phyloP scores from a whole-genome alignment of 2,329 filamentous ascomycete genomes.

The Zymoseptoria ardabiliae region DNA sequence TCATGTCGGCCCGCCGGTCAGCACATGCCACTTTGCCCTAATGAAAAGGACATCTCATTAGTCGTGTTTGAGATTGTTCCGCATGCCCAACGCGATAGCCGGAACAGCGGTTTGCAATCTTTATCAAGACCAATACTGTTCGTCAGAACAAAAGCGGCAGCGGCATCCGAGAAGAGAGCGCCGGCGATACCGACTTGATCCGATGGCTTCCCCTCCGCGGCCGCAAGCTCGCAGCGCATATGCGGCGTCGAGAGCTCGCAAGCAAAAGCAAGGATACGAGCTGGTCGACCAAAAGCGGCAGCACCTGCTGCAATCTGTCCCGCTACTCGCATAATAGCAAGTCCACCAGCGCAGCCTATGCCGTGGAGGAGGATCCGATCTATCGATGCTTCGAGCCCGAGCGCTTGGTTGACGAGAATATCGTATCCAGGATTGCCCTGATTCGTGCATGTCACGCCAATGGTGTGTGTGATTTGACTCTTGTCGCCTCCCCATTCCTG shows the following conservation, averaged over 20 bases:
- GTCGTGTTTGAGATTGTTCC: background rate
- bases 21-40: background rate
- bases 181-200: slow-evolving; percentile 59
- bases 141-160: slow-evolving; percentile 57
- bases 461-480: slow-evolving; percentile 31
- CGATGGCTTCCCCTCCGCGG: slow-evolving; percentile 43
- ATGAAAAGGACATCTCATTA: background rate
- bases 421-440: slow-evolving; percentile 35
- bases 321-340: slow-evolving; percentile 35
- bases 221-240: slow-evolving; percentile 53
- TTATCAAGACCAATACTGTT: slow-evolving; percentile 49
- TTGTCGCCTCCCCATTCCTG: slow-evolving; percentile 21
- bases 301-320: slow-evolving; percentile 60
- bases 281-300: slow-evolving; percentile 50
- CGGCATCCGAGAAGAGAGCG: slow-evolving; percentile 63
- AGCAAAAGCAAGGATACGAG: slow-evolving; percentile 58
- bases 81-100: background rate
- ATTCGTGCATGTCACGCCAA: slow-evolving; percentile 34
- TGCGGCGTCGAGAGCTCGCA: slow-evolving; percentile 49
- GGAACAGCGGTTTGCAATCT: slow-evolving; percentile 18
- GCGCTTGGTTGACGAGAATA: slow-evolving; percentile 29
- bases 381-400: slow-evolving; percentile 25
- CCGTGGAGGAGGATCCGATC: slow-evolving; percentile 32
- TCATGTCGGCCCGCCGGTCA: too few relatives aligned
- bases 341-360: slow-evolving; percentile 35